Percentiles rank a stretch among this genome's conserved stretches.
Conservation (phyloP, 1,139 yeast species). For the Suhomyces guaymorum region DNA sequence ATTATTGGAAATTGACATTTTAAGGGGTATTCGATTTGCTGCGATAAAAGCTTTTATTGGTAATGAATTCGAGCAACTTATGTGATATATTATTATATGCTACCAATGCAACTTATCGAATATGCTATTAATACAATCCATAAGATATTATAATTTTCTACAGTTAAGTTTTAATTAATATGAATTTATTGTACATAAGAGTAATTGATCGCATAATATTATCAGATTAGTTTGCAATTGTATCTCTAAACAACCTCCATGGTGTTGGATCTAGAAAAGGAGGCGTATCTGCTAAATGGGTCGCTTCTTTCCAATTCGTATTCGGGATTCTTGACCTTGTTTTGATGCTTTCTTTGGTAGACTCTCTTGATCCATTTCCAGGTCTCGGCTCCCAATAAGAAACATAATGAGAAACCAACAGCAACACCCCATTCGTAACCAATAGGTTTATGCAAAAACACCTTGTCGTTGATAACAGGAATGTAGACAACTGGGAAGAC, state of each 20-base stretch:
- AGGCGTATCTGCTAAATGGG: constrained; percentile 29
- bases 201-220: background rate
- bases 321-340: constrained; percentile 25
- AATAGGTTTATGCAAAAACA: constrained; percentile 27
- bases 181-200: background rate
- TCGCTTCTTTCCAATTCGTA: constrained; percentile 31
- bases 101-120: no score
- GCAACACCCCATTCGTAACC: constrained; percentile 33
- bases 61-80: no score
- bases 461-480: constrained; percentile 31
- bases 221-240: background rate
- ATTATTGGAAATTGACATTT: no score
- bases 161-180: background rate
- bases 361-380: constrained; percentile 31
- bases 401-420: constrained; percentile 23
- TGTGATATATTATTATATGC: no score
- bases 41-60: no score
- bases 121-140: background rate
- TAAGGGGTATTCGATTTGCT: no score
- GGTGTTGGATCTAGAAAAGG: constrained; percentile 28
- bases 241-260: constrained; percentile 10
- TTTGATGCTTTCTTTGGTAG: constrained; percentile 19
- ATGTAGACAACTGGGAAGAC: constrained; percentile 33
- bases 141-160: background rate
- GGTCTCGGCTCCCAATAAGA: constrained; percentile 24